Evolutionary conservation across 768 basidiomycete species (phyloP).

Genomic region (Jaapia argillacea): DNA sequence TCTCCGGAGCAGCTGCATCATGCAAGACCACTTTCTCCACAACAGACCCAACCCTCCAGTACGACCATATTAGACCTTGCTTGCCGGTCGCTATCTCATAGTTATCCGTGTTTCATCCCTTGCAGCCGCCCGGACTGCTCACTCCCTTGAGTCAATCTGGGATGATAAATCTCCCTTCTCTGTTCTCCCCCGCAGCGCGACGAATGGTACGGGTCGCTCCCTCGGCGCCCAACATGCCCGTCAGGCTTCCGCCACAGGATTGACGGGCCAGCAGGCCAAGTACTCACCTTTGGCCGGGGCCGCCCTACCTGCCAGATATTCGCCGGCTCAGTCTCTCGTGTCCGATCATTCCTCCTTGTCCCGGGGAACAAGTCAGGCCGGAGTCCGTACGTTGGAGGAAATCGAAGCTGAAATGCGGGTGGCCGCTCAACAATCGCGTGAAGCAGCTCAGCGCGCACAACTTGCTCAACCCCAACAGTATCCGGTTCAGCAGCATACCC

Average conservation of each 20-base stretch:
- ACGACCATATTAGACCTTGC: slow-evolving; percentile 7
- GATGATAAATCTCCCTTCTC: slow-evolving; percentile 74
- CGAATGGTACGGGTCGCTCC: slow-evolving; percentile 37
- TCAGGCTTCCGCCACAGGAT: not conserved
- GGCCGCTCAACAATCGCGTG: slow-evolving; percentile 31
- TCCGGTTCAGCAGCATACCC: slow-evolving; percentile 39
- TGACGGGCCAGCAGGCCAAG: not conserved
- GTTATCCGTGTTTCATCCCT: not conserved
- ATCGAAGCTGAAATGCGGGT: slow-evolving; percentile 81
- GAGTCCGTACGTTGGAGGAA: slow-evolving; percentile 63
- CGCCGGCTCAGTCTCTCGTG: slow-evolving; percentile 28
- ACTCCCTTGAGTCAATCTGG: slow-evolving; percentile 70
- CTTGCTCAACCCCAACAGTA: slow-evolving; percentile 15
- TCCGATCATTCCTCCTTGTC: slow-evolving; percentile 25
- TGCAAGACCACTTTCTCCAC: not conserved
- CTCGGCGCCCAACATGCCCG: slow-evolving; percentile 16
- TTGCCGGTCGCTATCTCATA: not conserved
- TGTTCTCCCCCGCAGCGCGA: slow-evolving; percentile 36
- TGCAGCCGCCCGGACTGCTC: slow-evolving; percentile 26
- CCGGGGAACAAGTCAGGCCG: slow-evolving; percentile 23
- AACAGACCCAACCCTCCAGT: not conserved
- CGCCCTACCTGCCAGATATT: not conserved
- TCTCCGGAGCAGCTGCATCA: too few relatives aligned
- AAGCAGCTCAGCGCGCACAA: slow-evolving; percentile 16
- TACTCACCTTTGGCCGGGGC: not conserved